A percentile compares a stretch with the other conserved stretches of the same genome.
Conservation (phyloP, 768 basidiomycete species). For the Leccinellum rugosiceps region DNA sequence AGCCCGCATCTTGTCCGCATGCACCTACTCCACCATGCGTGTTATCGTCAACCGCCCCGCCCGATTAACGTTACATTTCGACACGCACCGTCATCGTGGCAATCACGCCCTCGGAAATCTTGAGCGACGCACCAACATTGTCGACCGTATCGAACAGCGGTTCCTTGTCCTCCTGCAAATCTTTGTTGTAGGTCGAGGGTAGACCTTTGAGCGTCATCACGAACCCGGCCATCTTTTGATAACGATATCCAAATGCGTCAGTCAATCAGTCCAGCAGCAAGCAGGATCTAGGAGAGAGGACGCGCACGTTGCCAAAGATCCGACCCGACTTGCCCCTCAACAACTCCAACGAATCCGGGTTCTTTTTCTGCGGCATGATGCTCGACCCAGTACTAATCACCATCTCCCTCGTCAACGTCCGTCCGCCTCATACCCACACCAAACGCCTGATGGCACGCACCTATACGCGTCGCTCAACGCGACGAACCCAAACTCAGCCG, state of each 20-base stretch:
- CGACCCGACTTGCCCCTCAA: conserved; percentile 94
- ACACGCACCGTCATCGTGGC: conserved; percentile 62
- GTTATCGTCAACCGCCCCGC: background rate
- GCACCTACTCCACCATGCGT: conserved; percentile 52
- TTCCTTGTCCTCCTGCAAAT: conserved; percentile 98
- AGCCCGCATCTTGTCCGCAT: conserved; percentile 83
- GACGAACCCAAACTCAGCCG: conserved; percentile 96
- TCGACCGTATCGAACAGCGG: conserved; percentile 94
- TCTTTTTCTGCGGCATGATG: conserved; percentile 99
- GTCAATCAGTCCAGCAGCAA: background rate
- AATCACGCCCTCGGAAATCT: conserved; percentile 93
- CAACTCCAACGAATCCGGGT: conserved; percentile 94
- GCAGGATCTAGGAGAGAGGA: background rate
- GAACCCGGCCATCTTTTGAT: conserved; percentile 90
- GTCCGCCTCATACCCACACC: background rate
- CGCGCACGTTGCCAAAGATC: conserved; percentile 81
- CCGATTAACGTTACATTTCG: background rate
- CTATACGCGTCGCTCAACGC: conserved; percentile 97
- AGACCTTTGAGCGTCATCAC: conserved; percentile 96
- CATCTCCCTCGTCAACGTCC: background rate
- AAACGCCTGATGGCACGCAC: conserved; percentile 39
- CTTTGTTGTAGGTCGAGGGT: conserved; percentile 99
- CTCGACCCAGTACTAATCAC: conserved; percentile 86
- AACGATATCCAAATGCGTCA: background rate
- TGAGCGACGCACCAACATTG: conserved; percentile 81